Evolutionary conservation across 495 filamentous ascomycete species (phyloP), one percentile per base, ranked within the genome.

Genomic region (Lepraria neglecta): DNA sequence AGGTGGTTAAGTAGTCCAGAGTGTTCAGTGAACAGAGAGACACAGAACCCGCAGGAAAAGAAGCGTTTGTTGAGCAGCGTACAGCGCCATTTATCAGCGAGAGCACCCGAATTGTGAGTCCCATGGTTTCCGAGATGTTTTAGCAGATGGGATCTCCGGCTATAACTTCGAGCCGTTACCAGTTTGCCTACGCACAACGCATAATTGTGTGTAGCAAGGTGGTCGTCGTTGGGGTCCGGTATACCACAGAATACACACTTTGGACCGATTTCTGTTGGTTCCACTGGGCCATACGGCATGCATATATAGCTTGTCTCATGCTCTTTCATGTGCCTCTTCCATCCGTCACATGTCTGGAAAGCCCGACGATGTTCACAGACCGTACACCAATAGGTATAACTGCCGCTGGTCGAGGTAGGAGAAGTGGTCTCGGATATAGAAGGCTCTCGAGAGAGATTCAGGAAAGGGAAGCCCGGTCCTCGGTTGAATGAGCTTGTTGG

Each of bases 291-390:
- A 7, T 40, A 38, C 0, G 53, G 53, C 53, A 56, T 56, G 35
- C 53, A 56, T 9, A 35, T 30, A 17, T 40, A 56, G 14, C 38
- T 40, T 24, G 53, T 43, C 53, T 43, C 33, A 43, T 56, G 53
- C 35, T 56, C 35, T 56, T 56, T 56, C 53, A 56, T 56, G 21
- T 56, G 33, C 24, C 53, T 40, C 10, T 56, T 56, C 53, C 53
- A 43, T 56, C 53, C 53, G 24, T 56, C 53, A 19, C 53, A 56
- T 21, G 33, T 56, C 15, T 6, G 9, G 6, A 53, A 15, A 6
- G 4, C 35, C n/a, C 31, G 33, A 43, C 14, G 31, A 12, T 43
- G 33, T 1, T 43, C 53, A 21, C 53, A 56, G 6, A 40, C 53
- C 17, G 24, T 35, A 38, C 53, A 56, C 53, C 53, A 56, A 56